A percentile compares a stretch with the other conserved stretches of the same genome.
These are phyloP conservation scores for Cutaneotrichosporon mucoides DNA, from an alignment of 1,284 basidiomycete genomes.

Conservation along the genomic window DNA sequence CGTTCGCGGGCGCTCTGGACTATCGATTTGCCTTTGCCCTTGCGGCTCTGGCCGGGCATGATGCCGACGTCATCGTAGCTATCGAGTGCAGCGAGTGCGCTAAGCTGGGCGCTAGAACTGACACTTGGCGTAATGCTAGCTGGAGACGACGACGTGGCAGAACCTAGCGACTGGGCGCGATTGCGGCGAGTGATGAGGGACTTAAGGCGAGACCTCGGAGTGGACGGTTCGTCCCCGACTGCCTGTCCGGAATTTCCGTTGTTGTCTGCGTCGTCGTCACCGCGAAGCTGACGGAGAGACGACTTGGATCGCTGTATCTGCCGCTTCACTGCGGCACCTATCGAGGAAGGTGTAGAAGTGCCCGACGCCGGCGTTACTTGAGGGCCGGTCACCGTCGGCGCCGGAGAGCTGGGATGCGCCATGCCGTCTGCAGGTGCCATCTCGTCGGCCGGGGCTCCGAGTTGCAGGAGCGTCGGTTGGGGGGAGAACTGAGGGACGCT, in stretches of 20 bases:
- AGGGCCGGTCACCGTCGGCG: neutral
- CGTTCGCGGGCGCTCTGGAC: constrained; percentile 3
- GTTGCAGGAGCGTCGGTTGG: neutral
- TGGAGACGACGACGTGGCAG: neutral
- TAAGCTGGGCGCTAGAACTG: constrained; percentile 1
- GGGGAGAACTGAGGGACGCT: neutral
- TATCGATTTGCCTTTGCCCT: neutral
- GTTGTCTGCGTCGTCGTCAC: neutral
- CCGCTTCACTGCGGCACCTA: constrained; percentile 8
- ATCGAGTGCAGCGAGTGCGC: neutral
- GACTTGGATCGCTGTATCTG: constrained; percentile 12
- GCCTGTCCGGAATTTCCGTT: too few species aligned
- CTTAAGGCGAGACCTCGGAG: neutral
- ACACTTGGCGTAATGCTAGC: neutral
- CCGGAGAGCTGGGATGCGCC: neutral
- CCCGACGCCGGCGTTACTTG: neutral
- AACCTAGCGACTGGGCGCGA: constrained; percentile 3
- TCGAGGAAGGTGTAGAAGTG: neutral
- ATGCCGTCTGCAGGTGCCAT: too few species aligned
- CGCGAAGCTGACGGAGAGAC: neutral
- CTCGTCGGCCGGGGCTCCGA: neutral
- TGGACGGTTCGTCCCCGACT: neutral
- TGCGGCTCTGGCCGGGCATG: neutral
- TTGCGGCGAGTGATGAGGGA: neutral
- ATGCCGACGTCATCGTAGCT: constrained; percentile 1